Evolutionary conservation across 1,284 basidiomycete genomes (phyloP).

Genomic region (Sanghuangporus baumii): DNA sequence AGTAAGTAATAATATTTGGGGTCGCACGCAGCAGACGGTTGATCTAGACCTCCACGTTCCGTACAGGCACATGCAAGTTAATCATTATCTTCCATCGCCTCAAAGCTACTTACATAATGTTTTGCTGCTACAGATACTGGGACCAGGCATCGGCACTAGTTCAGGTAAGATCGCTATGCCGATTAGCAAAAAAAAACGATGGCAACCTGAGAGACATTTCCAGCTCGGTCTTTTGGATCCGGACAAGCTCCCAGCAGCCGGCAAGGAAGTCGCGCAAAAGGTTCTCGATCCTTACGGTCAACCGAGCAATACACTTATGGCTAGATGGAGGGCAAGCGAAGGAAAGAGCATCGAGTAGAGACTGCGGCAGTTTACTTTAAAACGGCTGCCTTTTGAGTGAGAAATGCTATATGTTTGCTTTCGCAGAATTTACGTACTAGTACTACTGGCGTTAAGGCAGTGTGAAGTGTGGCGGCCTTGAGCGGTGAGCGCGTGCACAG

Average conservation of each 20-base stretch:
- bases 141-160: constrained; percentile 43
- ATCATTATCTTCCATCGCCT: not conserved
- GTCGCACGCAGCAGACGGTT: not conserved
- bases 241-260: constrained; percentile 32
- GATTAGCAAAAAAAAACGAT: not conserved
- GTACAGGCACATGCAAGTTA: constrained; percentile 7
- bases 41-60: not conserved
- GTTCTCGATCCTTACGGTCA: constrained; percentile 38
- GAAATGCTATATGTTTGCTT: not conserved
- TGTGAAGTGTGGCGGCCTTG: not conserved
- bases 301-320: constrained; percentile 36
- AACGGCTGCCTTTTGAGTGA: not conserved
- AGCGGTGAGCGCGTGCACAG: not conserved
- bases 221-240: constrained; percentile 35
- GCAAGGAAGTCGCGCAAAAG: constrained; percentile 35
- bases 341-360: constrained; percentile 29
- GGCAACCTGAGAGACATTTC: not conserved
- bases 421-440: not conserved
- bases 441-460: not conserved
- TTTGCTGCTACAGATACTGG: constrained; percentile 34
- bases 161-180: constrained; percentile 25
- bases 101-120: not conserved
- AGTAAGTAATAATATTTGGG: constrained; percentile 32
- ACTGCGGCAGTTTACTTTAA: not conserved
- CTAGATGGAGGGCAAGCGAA: constrained; percentile 36